A percentile compares a stretch with the other conserved stretches of the same genome.
These are phyloP conservation scores for Schizosaccharomyces cryophilus DNA, from an alignment of 805 yeast species.

Conservation along the genomic window DNA sequence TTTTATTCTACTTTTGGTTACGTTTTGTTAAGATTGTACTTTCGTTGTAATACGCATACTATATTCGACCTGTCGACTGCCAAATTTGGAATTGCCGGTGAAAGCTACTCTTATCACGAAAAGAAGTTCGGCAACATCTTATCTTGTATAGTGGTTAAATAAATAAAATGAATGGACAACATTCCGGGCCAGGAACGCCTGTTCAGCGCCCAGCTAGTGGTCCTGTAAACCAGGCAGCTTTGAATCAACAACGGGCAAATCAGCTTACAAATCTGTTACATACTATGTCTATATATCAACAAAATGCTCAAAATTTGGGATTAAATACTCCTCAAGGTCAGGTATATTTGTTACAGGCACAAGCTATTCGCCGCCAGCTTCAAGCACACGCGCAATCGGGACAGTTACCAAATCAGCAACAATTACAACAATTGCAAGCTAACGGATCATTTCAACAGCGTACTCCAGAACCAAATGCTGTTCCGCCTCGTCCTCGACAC, in stretches of 20 bases:
- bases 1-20: no score
- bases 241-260: neutral
- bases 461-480: neutral
- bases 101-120: no score
- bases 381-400: constrained; percentile 1
- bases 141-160: neutral
- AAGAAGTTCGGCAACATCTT: no score
- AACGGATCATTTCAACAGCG: neutral
- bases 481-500: neutral
- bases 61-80: no score
- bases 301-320: neutral
- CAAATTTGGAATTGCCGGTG: no score
- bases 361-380: neutral
- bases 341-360: neutral
- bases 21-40: no score
- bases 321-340: neutral
- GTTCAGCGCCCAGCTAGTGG: neutral
- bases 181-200: neutral
- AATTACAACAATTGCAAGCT: neutral
- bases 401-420: neutral
- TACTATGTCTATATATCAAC: neutral
- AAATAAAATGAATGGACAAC: neutral
- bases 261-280: neutral
- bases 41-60: no score
- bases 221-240: neutral